phyloP scores from a whole-genome alignment of 495 filamentous ascomycete genomes.

The Pyronema domesticum region DNA sequence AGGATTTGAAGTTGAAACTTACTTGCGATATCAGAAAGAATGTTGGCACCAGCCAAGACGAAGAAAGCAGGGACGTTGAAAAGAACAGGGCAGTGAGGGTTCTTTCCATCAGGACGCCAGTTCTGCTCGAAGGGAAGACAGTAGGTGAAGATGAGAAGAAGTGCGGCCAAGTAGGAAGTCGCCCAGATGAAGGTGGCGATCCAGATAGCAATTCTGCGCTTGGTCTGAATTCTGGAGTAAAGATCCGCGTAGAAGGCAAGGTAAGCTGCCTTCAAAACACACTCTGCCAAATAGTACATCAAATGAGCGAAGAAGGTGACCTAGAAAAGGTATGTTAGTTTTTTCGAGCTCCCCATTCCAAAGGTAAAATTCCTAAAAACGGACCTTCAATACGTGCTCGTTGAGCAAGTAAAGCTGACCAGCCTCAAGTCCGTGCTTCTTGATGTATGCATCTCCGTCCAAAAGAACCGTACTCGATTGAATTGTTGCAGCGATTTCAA shows the following conservation, averaged over 20 bases:
- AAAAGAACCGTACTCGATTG: not conserved
- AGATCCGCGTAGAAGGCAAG: conserved; percentile 1
- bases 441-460: not conserved
- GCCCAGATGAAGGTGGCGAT: not conserved
- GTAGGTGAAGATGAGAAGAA: not conserved
- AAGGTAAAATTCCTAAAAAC: not conserved
- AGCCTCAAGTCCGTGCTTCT: not conserved
- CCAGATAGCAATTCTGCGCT: not conserved
- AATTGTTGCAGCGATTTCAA: not conserved
- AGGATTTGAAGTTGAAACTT: not conserved
- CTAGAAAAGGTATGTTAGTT: not conserved
- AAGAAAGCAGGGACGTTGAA: not conserved
- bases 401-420: not conserved
- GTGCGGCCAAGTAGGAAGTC: not conserved
- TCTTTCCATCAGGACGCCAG: not conserved
- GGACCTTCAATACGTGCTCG: not conserved
- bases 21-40: not conserved
- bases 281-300: not conserved
- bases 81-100: not conserved
- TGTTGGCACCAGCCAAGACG: not conserved
- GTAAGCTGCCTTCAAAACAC: not conserved
- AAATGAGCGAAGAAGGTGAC: not conserved
- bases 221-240: not conserved
- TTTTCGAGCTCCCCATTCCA: too few relatives aligned
- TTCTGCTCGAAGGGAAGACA: not conserved